phyloP scores from a whole-genome alignment of 129 eudicot species.

The Flaveria sonorensis region DNA sequence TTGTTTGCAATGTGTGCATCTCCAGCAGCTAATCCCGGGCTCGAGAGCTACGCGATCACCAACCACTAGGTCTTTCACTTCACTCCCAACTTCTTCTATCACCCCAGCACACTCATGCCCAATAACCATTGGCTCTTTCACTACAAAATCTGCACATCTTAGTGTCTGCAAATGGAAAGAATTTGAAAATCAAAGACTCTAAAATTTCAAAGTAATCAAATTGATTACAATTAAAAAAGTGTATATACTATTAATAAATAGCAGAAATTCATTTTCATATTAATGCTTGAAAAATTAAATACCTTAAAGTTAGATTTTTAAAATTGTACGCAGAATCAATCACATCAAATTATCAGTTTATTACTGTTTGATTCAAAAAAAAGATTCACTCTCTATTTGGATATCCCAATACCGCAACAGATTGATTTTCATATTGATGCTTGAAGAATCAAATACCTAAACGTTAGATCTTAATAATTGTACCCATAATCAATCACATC shows the following conservation, averaged over 20 bases:
- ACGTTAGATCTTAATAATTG: neutral
- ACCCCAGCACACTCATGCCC: conserved; percentile 79
- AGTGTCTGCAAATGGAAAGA: conserved; percentile 38
- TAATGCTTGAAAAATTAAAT: neutral
- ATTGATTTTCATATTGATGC: neutral
- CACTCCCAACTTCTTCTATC: conserved; percentile 64
- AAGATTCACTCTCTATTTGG: no score
- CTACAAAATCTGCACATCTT: conserved; percentile 63
- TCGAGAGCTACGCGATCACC: conserved; percentile 77
- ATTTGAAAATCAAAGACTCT: neutral
- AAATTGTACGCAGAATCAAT: neutral
- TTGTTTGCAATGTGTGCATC: conserved; percentile 55
- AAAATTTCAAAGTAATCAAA: neutral
- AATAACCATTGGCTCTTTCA: conserved; percentile 77
- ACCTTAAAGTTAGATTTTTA: neutral
- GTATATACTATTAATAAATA: neutral
- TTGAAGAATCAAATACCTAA: neutral
- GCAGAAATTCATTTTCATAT: neutral
- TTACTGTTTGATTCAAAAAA: no score
- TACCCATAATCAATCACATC: neutral
- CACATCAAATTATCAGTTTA: neutral
- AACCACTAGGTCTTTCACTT: conserved; percentile 46
- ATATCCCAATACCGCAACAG: neutral
- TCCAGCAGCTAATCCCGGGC: conserved; percentile 73
- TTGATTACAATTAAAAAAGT: neutral